phyloP scores from a whole-genome alignment of 495 filamentous ascomycete genomes.

The Cercophora scortea region DNA sequence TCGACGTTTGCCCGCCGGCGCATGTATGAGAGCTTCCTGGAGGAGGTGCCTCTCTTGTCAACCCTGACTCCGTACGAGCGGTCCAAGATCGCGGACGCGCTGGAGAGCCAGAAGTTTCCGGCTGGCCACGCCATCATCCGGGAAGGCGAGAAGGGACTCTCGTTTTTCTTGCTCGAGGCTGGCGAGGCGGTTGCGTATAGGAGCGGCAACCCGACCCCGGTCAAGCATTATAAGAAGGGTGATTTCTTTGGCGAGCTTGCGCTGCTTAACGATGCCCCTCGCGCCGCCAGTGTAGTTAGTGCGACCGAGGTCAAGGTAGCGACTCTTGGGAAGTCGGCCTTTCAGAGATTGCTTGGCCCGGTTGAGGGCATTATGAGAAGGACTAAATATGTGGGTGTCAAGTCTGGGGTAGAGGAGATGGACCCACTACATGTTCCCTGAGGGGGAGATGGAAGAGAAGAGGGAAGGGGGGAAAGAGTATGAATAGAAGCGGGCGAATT shows the following conservation, averaged over 20 bases:
- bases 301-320: constrained; percentile 89
- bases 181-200: constrained; percentile 87
- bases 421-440: constrained; percentile 38
- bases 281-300: constrained; percentile 83
- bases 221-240: constrained; percentile 78
- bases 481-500: neutral
- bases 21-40: constrained; percentile 97
- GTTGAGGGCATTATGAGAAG: constrained; percentile 93
- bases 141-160: constrained; percentile 86
- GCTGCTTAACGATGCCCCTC: constrained; percentile 83
- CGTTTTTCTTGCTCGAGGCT: constrained; percentile 85
- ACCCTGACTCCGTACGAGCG: constrained; percentile 84
- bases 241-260: constrained; percentile 97
- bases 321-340: constrained; percentile 83
- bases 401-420: constrained; percentile 44
- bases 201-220: constrained; percentile 49
- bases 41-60: constrained; percentile 85
- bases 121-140: constrained; percentile 75
- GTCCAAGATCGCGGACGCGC: constrained; percentile 91
- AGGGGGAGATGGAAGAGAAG: neutral
- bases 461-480: too few species aligned
- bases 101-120: constrained; percentile 82
- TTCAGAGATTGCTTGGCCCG: constrained; percentile 86
- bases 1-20: constrained; percentile 90
- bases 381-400: constrained; percentile 47